These are phyloP conservation scores for Oleoguttula mirabilis DNA, from an alignment of 495 filamentous ascomycete species.

Conservation along the genomic window DNA sequence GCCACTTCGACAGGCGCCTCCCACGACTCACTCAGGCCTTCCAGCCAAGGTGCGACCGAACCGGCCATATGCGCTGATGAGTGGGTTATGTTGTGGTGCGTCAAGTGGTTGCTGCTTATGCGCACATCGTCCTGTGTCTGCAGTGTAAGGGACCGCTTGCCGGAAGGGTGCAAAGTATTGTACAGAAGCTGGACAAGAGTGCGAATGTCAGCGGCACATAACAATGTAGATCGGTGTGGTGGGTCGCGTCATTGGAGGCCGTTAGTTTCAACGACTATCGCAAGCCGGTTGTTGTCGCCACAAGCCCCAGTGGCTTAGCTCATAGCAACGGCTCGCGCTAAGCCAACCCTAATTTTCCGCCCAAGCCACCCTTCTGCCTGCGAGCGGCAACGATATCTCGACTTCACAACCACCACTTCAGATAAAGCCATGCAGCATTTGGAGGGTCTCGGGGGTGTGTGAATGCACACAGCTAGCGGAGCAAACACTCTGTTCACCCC, in stretches of 20 bases:
- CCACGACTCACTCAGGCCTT: slow-evolving; percentile 18
- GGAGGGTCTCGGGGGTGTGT: neutral
- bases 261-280: too few species aligned
- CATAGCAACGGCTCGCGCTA: neutral
- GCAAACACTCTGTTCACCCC: too few species aligned
- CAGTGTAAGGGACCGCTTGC: neutral
- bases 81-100: neutral
- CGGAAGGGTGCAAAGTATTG: too few species aligned
- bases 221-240: neutral
- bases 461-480: neutral
- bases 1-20: slow-evolving; percentile 1
- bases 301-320: neutral
- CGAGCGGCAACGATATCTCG: too few species aligned
- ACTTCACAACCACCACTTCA: too few species aligned
- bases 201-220: neutral
- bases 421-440: neutral
- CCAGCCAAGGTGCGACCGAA: slow-evolving; percentile 14
- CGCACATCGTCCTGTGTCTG: neutral
- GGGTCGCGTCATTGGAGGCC: neutral
- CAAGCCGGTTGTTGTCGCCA: neutral
- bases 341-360: neutral
- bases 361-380: neutral
- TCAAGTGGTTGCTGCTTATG: neutral
- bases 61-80: slow-evolving; percentile 4
- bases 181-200: too few species aligned